Evolutionary conservation across 768 basidiomycete genomes (phyloP), one percentile per base, ranked within the genome.

Genomic region (Agaricus sinodeliciosus): DNA sequence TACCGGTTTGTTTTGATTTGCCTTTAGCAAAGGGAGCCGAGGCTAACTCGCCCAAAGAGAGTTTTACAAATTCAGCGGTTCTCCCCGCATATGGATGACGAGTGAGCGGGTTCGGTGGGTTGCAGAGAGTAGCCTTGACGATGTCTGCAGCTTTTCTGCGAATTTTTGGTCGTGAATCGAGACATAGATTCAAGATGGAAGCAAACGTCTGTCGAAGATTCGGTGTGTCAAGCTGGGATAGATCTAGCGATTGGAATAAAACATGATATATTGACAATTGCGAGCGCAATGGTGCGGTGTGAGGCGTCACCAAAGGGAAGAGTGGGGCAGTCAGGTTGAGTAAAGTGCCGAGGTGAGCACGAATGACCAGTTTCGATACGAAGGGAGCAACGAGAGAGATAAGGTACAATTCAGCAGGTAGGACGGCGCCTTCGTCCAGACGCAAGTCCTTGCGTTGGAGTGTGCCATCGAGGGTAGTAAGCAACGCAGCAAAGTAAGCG

Each of bases 141-240:
- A 88, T 79, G 62, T 97, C 94, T 43, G 86, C 85, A 19, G 94
- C 94, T 63, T 86, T 83, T 67, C 81, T 94, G 51, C 96, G 83
- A 48, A 99, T 93, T 72, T 98, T 97, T 16, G 96, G 96, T 47
- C 96, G 74, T 3, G 85, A 78, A 69, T 99, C 96, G 41, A 92
- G 74, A 59, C 82, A 85, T 43, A 96, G 71, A 44, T 90, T 86
- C 39, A 98, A 71, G 49, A 96, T 73, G 35, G 89, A 85, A 41
- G 87, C 85, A 74, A 94, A 97, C 2, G 85, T 77, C 65, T 94
- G 90, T 36, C 89, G 84, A 44, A 90, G 75, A 45, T 75, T 77
- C 53, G 76, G 80, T 1, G 67, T 69, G 31, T 90, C 86, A 50
- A 96, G 72, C 42, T 88, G 82, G 0, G 82, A 71, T 25, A 80